phyloP scores from a whole-genome alignment of 2,329 filamentous ascomycete species.

The Epicoccum sorghinum region DNA sequence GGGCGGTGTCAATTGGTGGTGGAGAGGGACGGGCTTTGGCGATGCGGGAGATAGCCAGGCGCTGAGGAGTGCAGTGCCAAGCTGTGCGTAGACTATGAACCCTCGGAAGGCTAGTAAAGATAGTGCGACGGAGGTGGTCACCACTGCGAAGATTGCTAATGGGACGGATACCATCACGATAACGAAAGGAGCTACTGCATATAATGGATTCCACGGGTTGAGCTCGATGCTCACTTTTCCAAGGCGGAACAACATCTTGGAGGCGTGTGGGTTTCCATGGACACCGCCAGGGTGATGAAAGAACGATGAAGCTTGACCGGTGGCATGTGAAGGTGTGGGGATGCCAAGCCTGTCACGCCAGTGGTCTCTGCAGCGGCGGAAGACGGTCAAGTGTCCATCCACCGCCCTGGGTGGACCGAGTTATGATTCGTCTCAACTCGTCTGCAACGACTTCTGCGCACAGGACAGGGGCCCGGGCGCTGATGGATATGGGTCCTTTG shows the following conservation, averaged over 20 bases:
- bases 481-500: neutral
- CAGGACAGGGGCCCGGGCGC: neutral
- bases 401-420: neutral
- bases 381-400: neutral
- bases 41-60: constrained; percentile 42
- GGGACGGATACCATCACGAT: constrained; percentile 48
- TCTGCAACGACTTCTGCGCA: too few relatives aligned
- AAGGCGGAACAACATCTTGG: constrained; percentile 23
- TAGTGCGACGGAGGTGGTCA: constrained; percentile 49
- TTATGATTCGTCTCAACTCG: too few relatives aligned
- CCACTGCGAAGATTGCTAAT: constrained; percentile 45
- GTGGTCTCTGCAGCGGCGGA: neutral
- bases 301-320: neutral
- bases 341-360: constrained; percentile 14
- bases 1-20: constrained; percentile 15
- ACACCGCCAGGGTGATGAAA: neutral
- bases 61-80: constrained; percentile 48
- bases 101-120: constrained; percentile 48
- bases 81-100: constrained; percentile 51
- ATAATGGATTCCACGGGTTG: constrained; percentile 38
- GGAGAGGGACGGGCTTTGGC: constrained; percentile 17
- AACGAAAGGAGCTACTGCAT: constrained; percentile 44
- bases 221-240: constrained; percentile 22
- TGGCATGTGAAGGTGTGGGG: constrained; percentile 30
- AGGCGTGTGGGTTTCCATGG: neutral